A percentile compares a stretch with the other conserved stretches of the same genome.
These are phyloP conservation scores for Rhypophila decipiens DNA, from an alignment of 495 filamentous ascomycete species.

Conservation along the genomic window DNA sequence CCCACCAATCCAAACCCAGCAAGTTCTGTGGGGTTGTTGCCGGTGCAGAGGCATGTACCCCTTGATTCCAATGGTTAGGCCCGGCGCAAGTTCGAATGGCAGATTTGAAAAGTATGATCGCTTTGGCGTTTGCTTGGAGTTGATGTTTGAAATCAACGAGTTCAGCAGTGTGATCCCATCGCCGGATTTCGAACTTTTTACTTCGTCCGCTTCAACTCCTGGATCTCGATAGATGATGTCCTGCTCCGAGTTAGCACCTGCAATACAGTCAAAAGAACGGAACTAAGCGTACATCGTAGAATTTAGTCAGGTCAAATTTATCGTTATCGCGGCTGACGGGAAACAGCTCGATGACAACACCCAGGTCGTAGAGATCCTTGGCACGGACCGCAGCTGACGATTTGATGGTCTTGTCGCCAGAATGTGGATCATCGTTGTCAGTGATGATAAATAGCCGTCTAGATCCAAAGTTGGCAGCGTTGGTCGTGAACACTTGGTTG, in stretches of 20 bases:
- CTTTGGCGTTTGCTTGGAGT: slow-evolving; percentile 83
- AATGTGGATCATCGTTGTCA: slow-evolving; percentile 86
- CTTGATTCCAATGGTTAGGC: slow-evolving; percentile 80
- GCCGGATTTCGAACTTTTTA: slow-evolving; percentile 45
- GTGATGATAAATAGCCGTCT: slow-evolving; percentile 91
- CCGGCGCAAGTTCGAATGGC: slow-evolving; percentile 78
- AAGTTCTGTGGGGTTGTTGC: slow-evolving; percentile 70
- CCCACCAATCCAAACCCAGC: slow-evolving; percentile 78
- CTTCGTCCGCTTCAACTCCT: slow-evolving; percentile 53
- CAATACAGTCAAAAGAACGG: too few species aligned
- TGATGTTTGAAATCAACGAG: slow-evolving; percentile 81
- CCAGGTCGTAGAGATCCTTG: slow-evolving; percentile 92
- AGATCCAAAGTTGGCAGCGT: slow-evolving; percentile 88
- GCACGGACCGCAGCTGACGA: slow-evolving; percentile 78
- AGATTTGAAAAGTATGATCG: slow-evolving; percentile 80
- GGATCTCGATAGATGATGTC: slow-evolving; percentile 72
- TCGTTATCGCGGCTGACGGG: slow-evolving; percentile 71
- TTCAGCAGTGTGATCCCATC: slow-evolving; percentile 77
- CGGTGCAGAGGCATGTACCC: slow-evolving; percentile 85
- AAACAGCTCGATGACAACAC: slow-evolving; percentile 89
- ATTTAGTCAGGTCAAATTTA: slow-evolving; percentile 77
- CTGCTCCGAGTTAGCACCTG: slow-evolving; percentile 33
- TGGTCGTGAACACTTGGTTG: slow-evolving; percentile 95
- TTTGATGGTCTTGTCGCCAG: slow-evolving; percentile 58
- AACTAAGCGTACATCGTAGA: slow-evolving; percentile 71